These are phyloP conservation scores for Lithospermum erythrorhizon DNA, from an alignment of 257 asterid species.

Conservation along the genomic window DNA sequence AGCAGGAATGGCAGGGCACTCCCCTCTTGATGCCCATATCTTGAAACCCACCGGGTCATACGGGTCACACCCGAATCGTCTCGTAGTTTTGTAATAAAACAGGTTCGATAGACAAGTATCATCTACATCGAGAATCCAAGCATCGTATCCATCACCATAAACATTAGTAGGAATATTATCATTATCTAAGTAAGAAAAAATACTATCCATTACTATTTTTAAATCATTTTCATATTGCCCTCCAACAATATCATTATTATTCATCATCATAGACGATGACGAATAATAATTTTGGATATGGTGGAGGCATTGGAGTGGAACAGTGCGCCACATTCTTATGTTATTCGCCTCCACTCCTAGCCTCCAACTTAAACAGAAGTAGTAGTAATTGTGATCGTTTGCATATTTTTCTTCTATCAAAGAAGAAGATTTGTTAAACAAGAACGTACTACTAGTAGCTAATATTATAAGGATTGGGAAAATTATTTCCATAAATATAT, in stretches of 20 bases:
- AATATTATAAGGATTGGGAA: not conserved
- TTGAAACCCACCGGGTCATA: slow-evolving; percentile 43
- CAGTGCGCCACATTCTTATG: slow-evolving; percentile 45
- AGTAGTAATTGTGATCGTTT: not conserved
- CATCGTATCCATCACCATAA: slow-evolving; percentile 35
- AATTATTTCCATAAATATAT: not conserved
- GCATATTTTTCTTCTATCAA: not conserved
- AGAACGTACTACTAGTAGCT: not conserved
- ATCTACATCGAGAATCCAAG: slow-evolving; percentile 60
- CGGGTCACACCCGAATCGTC: slow-evolving; percentile 37
- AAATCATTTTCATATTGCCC: slow-evolving; percentile 46
- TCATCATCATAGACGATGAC: not conserved
- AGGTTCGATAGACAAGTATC: slow-evolving; percentile 62
- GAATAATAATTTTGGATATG: slow-evolving; percentile 28
- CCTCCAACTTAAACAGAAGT: slow-evolving; percentile 53
- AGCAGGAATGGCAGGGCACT: slow-evolving; percentile 33
- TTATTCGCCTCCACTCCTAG: slow-evolving; percentile 63
- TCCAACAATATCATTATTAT: not conserved
- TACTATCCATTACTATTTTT: slow-evolving; percentile 26
- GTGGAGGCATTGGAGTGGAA: slow-evolving; percentile 38
- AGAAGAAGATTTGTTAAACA: not conserved
- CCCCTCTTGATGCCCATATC: slow-evolving; percentile 46
- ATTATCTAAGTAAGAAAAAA: slow-evolving; percentile 23
- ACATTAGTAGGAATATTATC: slow-evolving; percentile 3
- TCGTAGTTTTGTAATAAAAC: slow-evolving; percentile 22